Conservation (phyloP, 768 basidiomycete species). For the Daedalea quercina region DNA sequence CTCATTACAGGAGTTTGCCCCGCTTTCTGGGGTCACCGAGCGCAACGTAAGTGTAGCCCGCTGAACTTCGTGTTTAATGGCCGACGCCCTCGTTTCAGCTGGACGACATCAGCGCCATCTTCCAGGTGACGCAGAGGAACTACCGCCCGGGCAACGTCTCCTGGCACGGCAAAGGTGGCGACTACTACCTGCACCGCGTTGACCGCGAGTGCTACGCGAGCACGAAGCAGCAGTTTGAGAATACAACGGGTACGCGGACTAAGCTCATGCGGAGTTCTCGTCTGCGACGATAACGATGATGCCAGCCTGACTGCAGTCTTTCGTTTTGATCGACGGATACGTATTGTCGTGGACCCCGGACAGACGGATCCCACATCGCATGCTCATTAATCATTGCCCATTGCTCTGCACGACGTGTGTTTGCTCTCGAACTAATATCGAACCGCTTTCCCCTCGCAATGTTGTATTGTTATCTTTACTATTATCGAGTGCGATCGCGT, state of each 20-base stretch:
- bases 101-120: conserved; percentile 76
- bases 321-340: too few species aligned
- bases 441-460: too few species aligned
- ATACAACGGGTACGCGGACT: background rate
- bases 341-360: too few species aligned
- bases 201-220: conserved; percentile 66
- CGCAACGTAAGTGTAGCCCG: conserved; percentile 45
- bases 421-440: too few species aligned
- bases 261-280: background rate
- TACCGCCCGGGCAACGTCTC: conserved; percentile 75
- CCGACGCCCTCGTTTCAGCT: conserved; percentile 33
- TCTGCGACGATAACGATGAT: background rate
- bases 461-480: too few species aligned
- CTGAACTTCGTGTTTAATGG: background rate
- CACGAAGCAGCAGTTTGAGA: conserved; percentile 50
- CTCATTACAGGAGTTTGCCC: conserved; percentile 79
- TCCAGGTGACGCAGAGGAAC: conserved; percentile 62
- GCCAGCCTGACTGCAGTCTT: too few species aligned
- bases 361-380: too few species aligned
- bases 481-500: too few species aligned
- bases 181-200: conserved; percentile 72
- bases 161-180: conserved; percentile 68
- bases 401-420: too few species aligned
- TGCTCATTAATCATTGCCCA: too few species aligned
- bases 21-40: conserved; percentile 55